phyloP scores from a whole-genome alignment of 1,139 yeast species.

The Debaryomycetaceae sp. region DNA sequence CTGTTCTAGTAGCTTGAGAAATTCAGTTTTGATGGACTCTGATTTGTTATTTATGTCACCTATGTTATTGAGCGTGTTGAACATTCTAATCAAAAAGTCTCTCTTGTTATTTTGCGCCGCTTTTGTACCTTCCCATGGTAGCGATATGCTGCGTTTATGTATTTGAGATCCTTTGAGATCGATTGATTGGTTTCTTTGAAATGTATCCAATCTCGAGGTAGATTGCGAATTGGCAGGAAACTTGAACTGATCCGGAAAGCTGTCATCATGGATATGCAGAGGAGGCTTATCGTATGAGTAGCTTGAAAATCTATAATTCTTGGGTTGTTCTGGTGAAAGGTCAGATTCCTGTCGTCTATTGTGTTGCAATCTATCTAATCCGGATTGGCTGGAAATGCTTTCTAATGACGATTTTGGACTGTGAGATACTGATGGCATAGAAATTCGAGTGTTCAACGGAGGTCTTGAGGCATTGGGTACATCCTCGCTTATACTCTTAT shows the following conservation, averaged over 20 bases:
- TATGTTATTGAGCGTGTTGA: background rate
- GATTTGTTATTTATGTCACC: background rate
- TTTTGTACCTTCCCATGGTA: background rate
- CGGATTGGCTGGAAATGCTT: conserved; percentile 1
- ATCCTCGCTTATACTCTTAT: background rate
- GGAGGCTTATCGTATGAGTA: background rate
- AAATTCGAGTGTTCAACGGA: conserved; percentile 1
- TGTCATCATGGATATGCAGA: conserved; percentile 9
- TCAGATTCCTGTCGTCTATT: background rate
- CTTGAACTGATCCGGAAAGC: conserved; percentile 11
- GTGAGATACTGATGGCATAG: conserved; percentile 5
- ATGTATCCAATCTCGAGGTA: background rate
- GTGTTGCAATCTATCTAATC: background rate
- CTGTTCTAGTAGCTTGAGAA: background rate
- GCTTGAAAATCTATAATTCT: background rate
- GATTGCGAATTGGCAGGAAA: conserved; percentile 5
- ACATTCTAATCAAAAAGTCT: background rate
- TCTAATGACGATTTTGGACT: conserved; percentile 6
- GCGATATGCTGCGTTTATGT: background rate
- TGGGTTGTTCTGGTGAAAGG: background rate
- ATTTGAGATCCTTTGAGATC: background rate
- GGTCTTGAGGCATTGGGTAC: background rate
- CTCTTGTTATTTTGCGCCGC: background rate
- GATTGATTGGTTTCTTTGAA: background rate
- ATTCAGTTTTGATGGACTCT: background rate